Evolutionary conservation across 495 filamentous ascomycete genomes (phyloP).

Genomic region (Aspergillus heteromorphus): DNA sequence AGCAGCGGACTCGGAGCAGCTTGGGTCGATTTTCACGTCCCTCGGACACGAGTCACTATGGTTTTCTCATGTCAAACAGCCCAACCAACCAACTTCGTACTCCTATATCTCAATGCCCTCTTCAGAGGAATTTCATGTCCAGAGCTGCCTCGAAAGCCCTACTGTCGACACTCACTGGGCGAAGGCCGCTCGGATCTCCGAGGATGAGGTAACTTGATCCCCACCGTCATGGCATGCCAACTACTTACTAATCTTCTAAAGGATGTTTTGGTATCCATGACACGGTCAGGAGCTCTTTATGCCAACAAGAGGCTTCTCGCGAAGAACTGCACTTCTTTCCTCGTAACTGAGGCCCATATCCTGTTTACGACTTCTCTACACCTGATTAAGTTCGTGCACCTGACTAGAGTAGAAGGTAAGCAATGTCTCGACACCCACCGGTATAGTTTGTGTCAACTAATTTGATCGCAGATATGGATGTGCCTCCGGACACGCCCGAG

Average conservation of each 20-base stretch:
- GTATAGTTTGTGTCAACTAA: conserved; percentile 8
- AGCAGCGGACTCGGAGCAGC: conserved; percentile 29
- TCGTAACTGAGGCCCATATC: conserved; percentile 74
- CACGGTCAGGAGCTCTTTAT: conserved; percentile 69
- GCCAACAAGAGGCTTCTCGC: conserved; percentile 67
- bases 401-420: conserved; percentile 61
- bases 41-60: conserved; percentile 37
- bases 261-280: conserved; percentile 47
- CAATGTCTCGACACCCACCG: neutral
- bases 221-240: neutral
- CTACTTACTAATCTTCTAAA: conserved; percentile 23
- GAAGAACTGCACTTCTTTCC: conserved; percentile 86
- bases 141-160: conserved; percentile 29
- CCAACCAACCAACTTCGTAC: conserved; percentile 25
- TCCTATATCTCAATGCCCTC: conserved; percentile 20
- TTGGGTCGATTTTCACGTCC: conserved; percentile 36
- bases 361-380: conserved; percentile 90
- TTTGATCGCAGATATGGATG: conserved; percentile 56
- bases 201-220: conserved; percentile 29
- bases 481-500: conserved; percentile 84
- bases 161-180: conserved; percentile 39
- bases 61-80: conserved; percentile 31
- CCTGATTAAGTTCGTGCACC: conserved; percentile 87
- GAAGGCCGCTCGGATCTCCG: conserved; percentile 31
- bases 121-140: conserved; percentile 14